Conservation (phyloP, 2,329 filamentous ascomycete species). For the Ophiostoma sp. region DNA sequence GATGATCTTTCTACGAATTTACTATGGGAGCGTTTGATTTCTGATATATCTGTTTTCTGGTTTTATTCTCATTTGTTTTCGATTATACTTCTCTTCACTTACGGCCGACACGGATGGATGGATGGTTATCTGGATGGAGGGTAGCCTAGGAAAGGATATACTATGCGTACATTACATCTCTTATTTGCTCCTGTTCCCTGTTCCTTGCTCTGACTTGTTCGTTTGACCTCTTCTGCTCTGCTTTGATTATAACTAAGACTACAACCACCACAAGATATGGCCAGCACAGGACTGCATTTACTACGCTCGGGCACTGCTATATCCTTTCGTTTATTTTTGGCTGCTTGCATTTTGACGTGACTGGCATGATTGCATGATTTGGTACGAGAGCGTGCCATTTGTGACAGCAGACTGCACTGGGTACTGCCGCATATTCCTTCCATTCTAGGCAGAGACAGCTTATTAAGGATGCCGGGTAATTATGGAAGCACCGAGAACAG, state of each 20-base stretch:
- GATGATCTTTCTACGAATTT: neutral
- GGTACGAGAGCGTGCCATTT: too few relatives aligned
- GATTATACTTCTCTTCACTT: neutral
- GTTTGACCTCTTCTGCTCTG: neutral
- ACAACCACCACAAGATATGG: neutral
- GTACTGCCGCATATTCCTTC: too few relatives aligned
- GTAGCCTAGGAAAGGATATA: constrained; percentile 4
- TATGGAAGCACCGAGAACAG: too few relatives aligned
- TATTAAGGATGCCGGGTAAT: too few relatives aligned
- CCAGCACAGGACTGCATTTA: neutral
- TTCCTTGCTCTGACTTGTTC: too few relatives aligned
- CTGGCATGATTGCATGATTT: too few relatives aligned
- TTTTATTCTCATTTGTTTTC: neutral
- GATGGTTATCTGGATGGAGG: neutral
- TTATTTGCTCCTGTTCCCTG: neutral
- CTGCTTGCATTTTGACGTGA: too few relatives aligned
- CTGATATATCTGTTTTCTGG: neutral
- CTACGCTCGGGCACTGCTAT: neutral
- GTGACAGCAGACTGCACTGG: too few relatives aligned
- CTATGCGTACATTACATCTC: neutral
- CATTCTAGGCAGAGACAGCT: too few relatives aligned
- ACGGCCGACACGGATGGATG: neutral
- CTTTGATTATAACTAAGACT: neutral
- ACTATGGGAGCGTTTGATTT: too few relatives aligned
- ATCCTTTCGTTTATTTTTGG: neutral